Percentiles rank a stretch among this genome's conserved stretches.
These are phyloP conservation scores for Morella rubra DNA, from an alignment of 306 rosid genomes.

Conservation along the genomic window DNA sequence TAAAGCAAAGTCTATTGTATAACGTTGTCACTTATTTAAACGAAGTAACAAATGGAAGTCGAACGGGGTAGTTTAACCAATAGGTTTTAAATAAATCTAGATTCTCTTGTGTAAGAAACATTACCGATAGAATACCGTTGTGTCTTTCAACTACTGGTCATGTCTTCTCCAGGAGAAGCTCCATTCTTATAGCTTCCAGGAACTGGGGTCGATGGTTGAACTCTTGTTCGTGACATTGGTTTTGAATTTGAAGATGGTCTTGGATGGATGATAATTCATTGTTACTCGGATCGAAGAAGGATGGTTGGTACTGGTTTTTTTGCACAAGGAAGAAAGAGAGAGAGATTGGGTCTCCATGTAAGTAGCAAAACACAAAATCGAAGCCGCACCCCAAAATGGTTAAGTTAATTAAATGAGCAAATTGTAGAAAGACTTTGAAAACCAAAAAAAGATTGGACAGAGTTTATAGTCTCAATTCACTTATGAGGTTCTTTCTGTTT, in stretches of 20 bases:
- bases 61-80: background rate
- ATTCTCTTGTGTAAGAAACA: background rate
- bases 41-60: too few relatives aligned
- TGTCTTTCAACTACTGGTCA: background rate
- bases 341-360: background rate
- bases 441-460: conserved; percentile 20
- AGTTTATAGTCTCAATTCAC: conserved; percentile 26
- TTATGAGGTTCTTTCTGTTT: conserved; percentile 15
- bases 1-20: too few relatives aligned
- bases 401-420: conserved; percentile 13
- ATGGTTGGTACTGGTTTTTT: background rate
- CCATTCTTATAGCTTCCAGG: background rate
- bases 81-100: background rate
- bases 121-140: background rate
- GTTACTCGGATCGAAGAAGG: background rate
- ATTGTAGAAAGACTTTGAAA: conserved; percentile 30
- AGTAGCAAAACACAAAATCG: background rate
- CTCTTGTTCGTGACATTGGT: background rate
- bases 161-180: too few relatives aligned
- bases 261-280: background rate
- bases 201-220: background rate
- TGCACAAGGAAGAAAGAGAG: background rate
- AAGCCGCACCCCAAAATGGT: background rate
- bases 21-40: too few relatives aligned
- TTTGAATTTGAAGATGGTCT: background rate